Evolutionary conservation across 768 basidiomycete species (phyloP), one percentile per base, ranked within the genome.

Genomic region (Leccinum disarticulatum): DNA sequence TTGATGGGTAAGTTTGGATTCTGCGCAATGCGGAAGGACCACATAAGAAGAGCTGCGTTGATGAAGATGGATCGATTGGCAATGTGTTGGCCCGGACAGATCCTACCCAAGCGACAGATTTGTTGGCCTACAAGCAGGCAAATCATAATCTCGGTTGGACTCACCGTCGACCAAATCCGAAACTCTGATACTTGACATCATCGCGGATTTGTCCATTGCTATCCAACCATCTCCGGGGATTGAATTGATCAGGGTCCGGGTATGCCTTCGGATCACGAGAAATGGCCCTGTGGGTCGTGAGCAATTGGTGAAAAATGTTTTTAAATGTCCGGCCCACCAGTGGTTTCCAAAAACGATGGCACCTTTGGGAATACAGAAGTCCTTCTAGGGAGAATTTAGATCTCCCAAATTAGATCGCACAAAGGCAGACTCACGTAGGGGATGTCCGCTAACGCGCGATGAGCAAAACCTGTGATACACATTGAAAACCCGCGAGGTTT

Each of bases 81-180:
- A 33, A 90, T 81, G 67, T 87, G 80, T 64, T 83, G 81, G 0
- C 87, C 87, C 0, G 86, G 87, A 60, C 87, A 90, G 6, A 87
- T 77, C n/a, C 87, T 83, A 17, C 6, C n/a, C 11, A 22, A 55
- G 28, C 13, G 14, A 35, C 31, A 50, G 41, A 43, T 1, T 15
- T 38, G 15, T 61, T 15, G 48, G 62, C 30, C 11, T 3, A 22
- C 25, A 19, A 19, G 6, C 5, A 9, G 1, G 14, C 3, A 46
- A 11, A 25, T 8, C 6, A 28, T 22, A 11, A 17, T 17, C 30
- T 33, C 22, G 53, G 25, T 27, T 15, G 6, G 51, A 17, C 58
- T 56, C 35, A 74, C 77, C 72, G 66, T 61, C 83, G 70, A 14
- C 84, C 85, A 56, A 84, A 86, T 1, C 86, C 85, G 56, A 85